Conservation (phyloP, 768 basidiomycete species). For the Obba rivulosa region DNA sequence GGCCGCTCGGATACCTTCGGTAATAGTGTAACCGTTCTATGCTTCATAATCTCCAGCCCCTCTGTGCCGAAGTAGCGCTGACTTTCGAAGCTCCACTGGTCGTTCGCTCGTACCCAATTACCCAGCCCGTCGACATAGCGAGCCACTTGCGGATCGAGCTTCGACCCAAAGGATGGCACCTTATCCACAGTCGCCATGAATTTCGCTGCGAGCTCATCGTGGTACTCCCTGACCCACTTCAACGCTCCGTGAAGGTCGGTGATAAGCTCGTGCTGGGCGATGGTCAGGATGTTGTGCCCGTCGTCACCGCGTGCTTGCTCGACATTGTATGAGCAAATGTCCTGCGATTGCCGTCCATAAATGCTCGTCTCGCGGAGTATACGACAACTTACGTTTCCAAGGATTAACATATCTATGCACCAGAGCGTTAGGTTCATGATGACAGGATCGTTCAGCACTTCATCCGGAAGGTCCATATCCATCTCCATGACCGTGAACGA, state of each 20-base stretch:
- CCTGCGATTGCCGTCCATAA: conserved; percentile 12
- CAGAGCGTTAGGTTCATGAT: conserved; percentile 35
- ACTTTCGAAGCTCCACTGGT: conserved; percentile 25
- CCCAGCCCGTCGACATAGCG: conserved; percentile 23
- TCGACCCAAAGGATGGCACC: conserved; percentile 24
- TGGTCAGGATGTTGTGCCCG: conserved; percentile 21
- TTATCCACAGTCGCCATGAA: conserved; percentile 17
- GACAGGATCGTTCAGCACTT: conserved; percentile 48
- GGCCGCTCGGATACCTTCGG: conserved; percentile 1
- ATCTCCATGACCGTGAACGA: conserved; percentile 25
- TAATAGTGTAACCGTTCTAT: conserved; percentile 8
- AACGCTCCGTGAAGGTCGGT: conserved; percentile 13
- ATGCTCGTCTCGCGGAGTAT: not conserved
- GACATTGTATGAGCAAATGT: conserved; percentile 24
- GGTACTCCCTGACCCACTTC: conserved; percentile 5
- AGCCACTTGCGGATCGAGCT: conserved; percentile 19
- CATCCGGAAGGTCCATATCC: conserved; percentile 54
- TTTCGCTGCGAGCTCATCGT: not conserved
- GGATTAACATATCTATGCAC: conserved; percentile 19
- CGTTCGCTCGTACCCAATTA: conserved; percentile 19
- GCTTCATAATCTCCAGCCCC: conserved; percentile 18
- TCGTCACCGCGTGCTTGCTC: conserved; percentile 24
- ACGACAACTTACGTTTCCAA: conserved; percentile 49
- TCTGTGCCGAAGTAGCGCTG: conserved; percentile 24
- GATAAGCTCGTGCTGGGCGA: conserved; percentile 17